Conservation (phyloP, 306 rosid species). For the Cucumis cinereus region DNA sequence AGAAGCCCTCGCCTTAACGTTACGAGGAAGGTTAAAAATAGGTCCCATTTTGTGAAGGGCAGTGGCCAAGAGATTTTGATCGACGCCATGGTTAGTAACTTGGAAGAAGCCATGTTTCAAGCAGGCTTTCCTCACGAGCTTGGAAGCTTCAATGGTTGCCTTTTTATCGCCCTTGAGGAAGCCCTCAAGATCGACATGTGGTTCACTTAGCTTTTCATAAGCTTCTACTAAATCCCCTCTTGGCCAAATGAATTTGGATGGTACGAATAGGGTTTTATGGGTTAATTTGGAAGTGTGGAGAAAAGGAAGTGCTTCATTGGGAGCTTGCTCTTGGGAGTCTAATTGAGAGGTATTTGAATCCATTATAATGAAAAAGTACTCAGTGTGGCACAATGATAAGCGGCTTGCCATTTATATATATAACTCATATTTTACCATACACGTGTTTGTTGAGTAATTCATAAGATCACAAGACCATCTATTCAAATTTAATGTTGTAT, state of each 20-base stretch:
- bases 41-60: conserved; percentile 29
- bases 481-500: no score
- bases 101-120: conserved; percentile 62
- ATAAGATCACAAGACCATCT: background rate
- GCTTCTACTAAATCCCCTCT: conserved; percentile 29
- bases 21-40: conserved; percentile 44
- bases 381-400: background rate
- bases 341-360: background rate
- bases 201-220: conserved; percentile 25
- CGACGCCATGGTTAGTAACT: conserved; percentile 50
- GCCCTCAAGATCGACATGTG: conserved; percentile 46
- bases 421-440: background rate
- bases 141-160: conserved; percentile 26
- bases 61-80: conserved; percentile 25
- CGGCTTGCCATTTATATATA: background rate
- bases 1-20: conserved; percentile 17
- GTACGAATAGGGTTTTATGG: conserved; percentile 15
- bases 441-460: background rate
- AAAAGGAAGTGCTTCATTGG: background rate
- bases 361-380: background rate
- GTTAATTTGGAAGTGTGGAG: background rate
- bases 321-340: background rate
- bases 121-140: conserved; percentile 33
- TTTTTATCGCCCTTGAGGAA: conserved; percentile 32
- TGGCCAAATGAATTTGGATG: conserved; percentile 47